phyloP scores from a whole-genome alignment of 441 rosid genomes.

The Gossypium aridum region DNA sequence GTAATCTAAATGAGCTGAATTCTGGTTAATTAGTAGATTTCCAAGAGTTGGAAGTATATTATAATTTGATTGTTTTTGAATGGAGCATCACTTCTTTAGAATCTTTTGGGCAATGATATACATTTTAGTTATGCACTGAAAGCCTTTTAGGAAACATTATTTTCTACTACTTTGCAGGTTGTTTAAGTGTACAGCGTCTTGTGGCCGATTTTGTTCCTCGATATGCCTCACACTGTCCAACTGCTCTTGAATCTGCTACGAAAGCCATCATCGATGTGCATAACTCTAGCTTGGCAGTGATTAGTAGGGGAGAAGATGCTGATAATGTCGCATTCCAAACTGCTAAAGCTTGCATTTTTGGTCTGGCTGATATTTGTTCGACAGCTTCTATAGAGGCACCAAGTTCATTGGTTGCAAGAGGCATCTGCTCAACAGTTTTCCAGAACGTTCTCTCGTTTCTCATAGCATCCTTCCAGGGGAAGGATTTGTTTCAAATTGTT shows the following conservation, averaged over 20 bases:
- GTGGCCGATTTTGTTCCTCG: slow-evolving; percentile 85
- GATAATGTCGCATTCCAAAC: slow-evolving; percentile 75
- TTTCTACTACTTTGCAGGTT: slow-evolving; percentile 56
- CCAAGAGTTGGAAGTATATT: background rate
- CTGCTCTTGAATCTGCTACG: slow-evolving; percentile 72
- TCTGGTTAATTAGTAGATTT: background rate
- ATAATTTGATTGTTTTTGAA: background rate
- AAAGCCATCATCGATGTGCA: slow-evolving; percentile 59
- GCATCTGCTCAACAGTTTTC: slow-evolving; percentile 65
- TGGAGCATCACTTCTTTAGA: background rate
- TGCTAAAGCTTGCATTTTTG: slow-evolving; percentile 74
- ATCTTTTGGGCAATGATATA: background rate
- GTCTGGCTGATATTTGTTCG: slow-evolving; percentile 73
- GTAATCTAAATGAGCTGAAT: background rate
- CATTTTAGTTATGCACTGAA: background rate
- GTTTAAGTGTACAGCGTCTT: slow-evolving; percentile 78
- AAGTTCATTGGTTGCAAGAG: slow-evolving; percentile 42
- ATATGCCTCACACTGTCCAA: slow-evolving; percentile 71
- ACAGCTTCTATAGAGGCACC: slow-evolving; percentile 52
- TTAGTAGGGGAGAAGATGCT: slow-evolving; percentile 53
- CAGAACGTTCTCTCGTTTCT: slow-evolving; percentile 62
- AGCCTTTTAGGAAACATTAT: background rate
- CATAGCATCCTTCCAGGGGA: slow-evolving; percentile 46
- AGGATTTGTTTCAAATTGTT: slow-evolving; percentile 47
- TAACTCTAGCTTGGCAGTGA: slow-evolving; percentile 45